A percentile compares a stretch with the other conserved stretches of the same genome.
Evolutionary conservation across 2,329 filamentous ascomycete species (phyloP).

Genomic region (Aureobasidium sp.): DNA sequence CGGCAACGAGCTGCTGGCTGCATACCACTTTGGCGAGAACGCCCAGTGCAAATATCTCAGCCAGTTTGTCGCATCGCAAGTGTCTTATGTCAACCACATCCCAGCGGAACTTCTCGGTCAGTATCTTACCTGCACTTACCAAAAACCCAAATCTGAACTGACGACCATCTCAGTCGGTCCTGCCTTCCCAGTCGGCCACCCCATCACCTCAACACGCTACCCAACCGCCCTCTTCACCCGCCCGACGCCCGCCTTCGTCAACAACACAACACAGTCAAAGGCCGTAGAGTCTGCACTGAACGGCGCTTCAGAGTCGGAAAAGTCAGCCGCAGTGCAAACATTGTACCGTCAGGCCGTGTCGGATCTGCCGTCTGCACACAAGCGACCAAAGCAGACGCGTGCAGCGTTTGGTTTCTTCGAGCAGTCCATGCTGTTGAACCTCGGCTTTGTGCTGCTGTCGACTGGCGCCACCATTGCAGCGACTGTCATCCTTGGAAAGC

Average conservation of each 20-base stretch:
- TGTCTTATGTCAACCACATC: conserved; percentile 51
- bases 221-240: conserved; percentile 37
- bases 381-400: conserved; percentile 26
- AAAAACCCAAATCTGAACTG: not conserved
- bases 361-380: conserved; percentile 22
- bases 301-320: conserved; percentile 6
- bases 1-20: conserved; percentile 33
- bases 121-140: conserved; percentile 6
- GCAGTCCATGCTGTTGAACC: conserved; percentile 30
- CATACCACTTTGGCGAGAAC: conserved; percentile 46
- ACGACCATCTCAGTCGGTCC: conserved; percentile 26
- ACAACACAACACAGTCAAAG: conserved; percentile 9
- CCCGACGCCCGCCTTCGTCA: conserved; percentile 35
- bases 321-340: conserved; percentile 15
- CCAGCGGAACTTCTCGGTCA: conserved; percentile 45
- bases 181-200: conserved; percentile 27
- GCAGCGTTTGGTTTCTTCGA: conserved; percentile 32
- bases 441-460: conserved; percentile 25
- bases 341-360: conserved; percentile 19
- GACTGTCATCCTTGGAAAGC: conserved; percentile 6
- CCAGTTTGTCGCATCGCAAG: conserved; percentile 45
- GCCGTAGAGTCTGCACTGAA: conserved; percentile 12
- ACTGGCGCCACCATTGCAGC: not conserved
- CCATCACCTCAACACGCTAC: conserved; percentile 32
- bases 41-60: conserved; percentile 50